A percentile compares a stretch with the other conserved stretches of the same genome.
phyloP scores from a whole-genome alignment of 192 early-diverging fungal genomes.

The Backusella mclennaniae region DNA sequence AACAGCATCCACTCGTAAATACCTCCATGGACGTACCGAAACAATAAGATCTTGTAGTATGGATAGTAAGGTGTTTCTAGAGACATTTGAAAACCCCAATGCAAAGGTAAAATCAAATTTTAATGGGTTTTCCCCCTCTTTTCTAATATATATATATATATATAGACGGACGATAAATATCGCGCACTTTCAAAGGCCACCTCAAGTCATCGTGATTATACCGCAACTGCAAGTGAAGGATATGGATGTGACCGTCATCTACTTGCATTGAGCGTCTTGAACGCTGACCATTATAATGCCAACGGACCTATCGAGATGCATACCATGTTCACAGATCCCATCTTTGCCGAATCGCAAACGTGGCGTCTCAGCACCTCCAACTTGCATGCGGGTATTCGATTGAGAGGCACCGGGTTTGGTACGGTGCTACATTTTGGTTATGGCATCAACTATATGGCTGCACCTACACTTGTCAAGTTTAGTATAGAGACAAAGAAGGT shows the following conservation, averaged over 20 bases:
- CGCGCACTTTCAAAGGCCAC: constrained; percentile 61
- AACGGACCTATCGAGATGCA: constrained; percentile 34
- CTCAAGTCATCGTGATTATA: constrained; percentile 65
- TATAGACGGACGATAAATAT: constrained; percentile 53
- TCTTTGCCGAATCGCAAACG: constrained; percentile 59
- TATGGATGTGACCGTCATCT: constrained; percentile 84
- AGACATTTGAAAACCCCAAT: constrained; percentile 52
- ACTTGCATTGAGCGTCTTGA: constrained; percentile 68
- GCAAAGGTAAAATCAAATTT: neutral
- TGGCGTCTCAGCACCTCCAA: constrained; percentile 81
- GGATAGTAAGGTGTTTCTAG: constrained; percentile 68
- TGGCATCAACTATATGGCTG: constrained; percentile 84
- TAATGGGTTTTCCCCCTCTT: too few relatives aligned
- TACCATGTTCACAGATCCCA: constrained; percentile 65
- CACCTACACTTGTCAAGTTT: constrained; percentile 66
- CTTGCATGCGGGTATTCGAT: constrained; percentile 64
- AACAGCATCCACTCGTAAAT: constrained; percentile 79
- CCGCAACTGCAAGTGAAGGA: constrained; percentile 69
- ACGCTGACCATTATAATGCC: constrained; percentile 32
- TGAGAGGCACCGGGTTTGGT: constrained; percentile 87
- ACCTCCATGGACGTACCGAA: constrained; percentile 83
- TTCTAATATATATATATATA: neutral
- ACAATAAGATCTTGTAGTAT: constrained; percentile 77
- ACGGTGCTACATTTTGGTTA: constrained; percentile 78
- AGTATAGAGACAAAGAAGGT: constrained; percentile 74